These are phyloP conservation scores for Apiotrichum domesticum DNA, from an alignment of 1,284 basidiomycete genomes.

Conservation along the genomic window DNA sequence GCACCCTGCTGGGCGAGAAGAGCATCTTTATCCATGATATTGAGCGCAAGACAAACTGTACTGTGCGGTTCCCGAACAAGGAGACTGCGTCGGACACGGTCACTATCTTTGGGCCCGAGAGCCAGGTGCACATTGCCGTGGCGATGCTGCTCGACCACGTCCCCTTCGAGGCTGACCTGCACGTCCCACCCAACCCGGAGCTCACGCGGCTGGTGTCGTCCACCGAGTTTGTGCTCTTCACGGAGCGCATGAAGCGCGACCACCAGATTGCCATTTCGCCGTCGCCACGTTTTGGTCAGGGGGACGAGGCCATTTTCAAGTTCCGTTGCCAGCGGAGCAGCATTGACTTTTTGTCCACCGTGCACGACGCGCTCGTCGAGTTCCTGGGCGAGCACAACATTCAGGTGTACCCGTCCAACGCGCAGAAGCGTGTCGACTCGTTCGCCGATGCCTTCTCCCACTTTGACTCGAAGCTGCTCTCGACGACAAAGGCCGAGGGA, in stretches of 20 bases:
- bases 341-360: conserved; percentile 82
- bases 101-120: conserved; percentile 91
- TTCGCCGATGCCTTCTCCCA: conserved; percentile 94
- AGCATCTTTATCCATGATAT: conserved; percentile 96
- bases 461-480: conserved; percentile 89
- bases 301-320: conserved; percentile 81
- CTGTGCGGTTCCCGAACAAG: conserved; percentile 90
- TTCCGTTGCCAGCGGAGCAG: conserved; percentile 91
- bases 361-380: conserved; percentile 87
- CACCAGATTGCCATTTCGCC: conserved; percentile 82
- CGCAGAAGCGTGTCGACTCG: conserved; percentile 61
- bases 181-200: conserved; percentile 75
- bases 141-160: conserved; percentile 96
- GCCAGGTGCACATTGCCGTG: conserved; percentile 91
- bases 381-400: conserved; percentile 75
- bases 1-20: conserved; percentile 91
- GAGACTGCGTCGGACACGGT: conserved; percentile 76
- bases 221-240: conserved; percentile 71
- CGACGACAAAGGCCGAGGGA: conserved; percentile 54
- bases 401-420: conserved; percentile 46
- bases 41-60: conserved; percentile 91
- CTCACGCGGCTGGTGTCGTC: conserved; percentile 67
- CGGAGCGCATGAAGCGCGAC: conserved; percentile 85
- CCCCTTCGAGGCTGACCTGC: conserved; percentile 93
- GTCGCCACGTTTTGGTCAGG: conserved; percentile 50